Percentiles rank a stretch among this genome's conserved stretches.
Conservation (phyloP, 2,329 filamentous ascomycete species). For the Fusarium nelsonii region DNA sequence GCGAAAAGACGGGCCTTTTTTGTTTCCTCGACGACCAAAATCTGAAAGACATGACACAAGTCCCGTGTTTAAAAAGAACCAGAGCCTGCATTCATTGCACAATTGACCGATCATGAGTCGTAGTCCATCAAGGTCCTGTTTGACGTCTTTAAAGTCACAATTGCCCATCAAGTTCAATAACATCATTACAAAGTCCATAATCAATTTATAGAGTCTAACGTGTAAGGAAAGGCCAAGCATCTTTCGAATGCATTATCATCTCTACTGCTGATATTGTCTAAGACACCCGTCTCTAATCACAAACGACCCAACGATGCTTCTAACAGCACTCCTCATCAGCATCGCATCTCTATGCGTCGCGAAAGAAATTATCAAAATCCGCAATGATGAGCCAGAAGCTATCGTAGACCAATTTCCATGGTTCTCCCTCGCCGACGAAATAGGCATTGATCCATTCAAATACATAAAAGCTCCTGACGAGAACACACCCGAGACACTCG, state of each 20-base stretch:
- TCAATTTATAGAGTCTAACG: background rate
- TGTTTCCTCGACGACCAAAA: conserved; percentile 10
- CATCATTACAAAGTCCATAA: background rate
- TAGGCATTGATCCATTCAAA: conserved; percentile 28
- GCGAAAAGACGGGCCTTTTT: background rate
- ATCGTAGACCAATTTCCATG: conserved; percentile 32
- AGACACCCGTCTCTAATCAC: background rate
- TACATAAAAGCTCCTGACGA: conserved; percentile 14
- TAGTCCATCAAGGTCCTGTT: background rate
- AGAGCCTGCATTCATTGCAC: no score
- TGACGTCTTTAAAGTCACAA: background rate
- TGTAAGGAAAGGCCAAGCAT: background rate
- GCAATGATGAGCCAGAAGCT: background rate
- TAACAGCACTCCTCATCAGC: background rate
- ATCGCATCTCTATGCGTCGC: conserved; percentile 9
- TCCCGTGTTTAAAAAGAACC: no score
- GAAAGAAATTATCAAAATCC: background rate
- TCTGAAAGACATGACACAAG: background rate
- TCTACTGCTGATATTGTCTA: background rate
- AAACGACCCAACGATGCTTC: conserved; percentile 17
- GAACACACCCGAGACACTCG: conserved; percentile 24
- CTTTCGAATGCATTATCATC: background rate
- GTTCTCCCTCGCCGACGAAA: conserved; percentile 20
- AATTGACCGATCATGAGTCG: no score
- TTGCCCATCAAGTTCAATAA: background rate